Conservation (phyloP, 1,284 basidiomycete species). For the Lentinus polychrous region DNA sequence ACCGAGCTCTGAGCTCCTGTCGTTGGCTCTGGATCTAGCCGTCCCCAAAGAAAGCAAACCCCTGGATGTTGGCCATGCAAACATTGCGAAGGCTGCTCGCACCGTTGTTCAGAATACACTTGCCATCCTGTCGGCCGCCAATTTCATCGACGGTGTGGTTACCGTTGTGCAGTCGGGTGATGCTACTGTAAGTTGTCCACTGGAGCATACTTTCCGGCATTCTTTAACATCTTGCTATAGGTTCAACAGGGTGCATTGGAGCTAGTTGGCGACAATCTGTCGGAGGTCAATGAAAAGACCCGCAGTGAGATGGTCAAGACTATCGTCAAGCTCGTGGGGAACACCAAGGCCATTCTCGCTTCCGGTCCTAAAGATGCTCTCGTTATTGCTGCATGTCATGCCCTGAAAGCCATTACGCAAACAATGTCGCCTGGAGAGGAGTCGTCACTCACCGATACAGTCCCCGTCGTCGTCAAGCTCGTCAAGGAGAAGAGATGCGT, state of each 20-base stretch:
- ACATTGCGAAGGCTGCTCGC: slow-evolving; percentile 43
- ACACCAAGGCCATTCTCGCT: slow-evolving; percentile 42
- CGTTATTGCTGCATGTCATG: slow-evolving; percentile 44
- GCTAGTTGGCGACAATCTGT: slow-evolving; percentile 60
- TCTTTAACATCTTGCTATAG: slow-evolving; percentile 27
- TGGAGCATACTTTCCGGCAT: neutral
- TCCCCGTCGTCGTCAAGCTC: slow-evolving; percentile 52
- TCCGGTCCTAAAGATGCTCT: slow-evolving; percentile 32
- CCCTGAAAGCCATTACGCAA: slow-evolving; percentile 50
- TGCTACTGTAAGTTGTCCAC: slow-evolving; percentile 29
- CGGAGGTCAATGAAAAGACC: slow-evolving; percentile 50
- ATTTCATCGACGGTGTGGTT: slow-evolving; percentile 50
- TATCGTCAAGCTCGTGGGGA: slow-evolving; percentile 45
- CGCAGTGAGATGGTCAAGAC: slow-evolving; percentile 45
- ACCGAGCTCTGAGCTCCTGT: slow-evolving; percentile 34
- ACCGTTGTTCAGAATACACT: slow-evolving; percentile 42
- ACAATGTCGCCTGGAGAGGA: slow-evolving; percentile 66
- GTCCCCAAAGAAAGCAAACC: slow-evolving; percentile 26
- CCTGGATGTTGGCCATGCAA: slow-evolving; percentile 28
- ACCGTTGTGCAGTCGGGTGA: slow-evolving; percentile 50
- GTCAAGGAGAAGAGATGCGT: slow-evolving; percentile 33
- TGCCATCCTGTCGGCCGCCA: slow-evolving; percentile 56
- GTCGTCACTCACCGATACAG: slow-evolving; percentile 43
- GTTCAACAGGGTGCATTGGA: slow-evolving; percentile 57
- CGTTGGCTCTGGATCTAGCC: slow-evolving; percentile 37